Conservation (phyloP, 257 asterid genomes). For the Perilla frutescens region DNA sequence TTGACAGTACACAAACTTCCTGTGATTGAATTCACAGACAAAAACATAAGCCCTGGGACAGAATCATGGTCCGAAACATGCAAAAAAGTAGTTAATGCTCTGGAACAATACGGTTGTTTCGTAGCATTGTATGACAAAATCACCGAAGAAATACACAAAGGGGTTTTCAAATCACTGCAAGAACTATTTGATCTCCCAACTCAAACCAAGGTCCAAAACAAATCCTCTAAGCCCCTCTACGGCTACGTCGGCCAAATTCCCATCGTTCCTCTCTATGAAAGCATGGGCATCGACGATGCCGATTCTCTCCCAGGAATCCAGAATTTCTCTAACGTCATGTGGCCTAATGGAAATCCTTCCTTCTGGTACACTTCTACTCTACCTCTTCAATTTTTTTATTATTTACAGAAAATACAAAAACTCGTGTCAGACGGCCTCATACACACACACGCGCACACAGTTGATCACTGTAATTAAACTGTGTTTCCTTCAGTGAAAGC, state of each 20-base stretch:
- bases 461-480: no score
- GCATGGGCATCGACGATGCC: slow-evolving; percentile 82
- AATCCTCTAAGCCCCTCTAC: slow-evolving; percentile 65
- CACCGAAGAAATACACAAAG: slow-evolving; percentile 43
- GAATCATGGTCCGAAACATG: slow-evolving; percentile 53
- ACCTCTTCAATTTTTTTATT: not conserved
- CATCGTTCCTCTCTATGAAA: slow-evolving; percentile 69
- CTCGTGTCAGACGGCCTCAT: no score
- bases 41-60: slow-evolving; percentile 49
- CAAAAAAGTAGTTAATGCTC: slow-evolving; percentile 50
- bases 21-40: slow-evolving; percentile 49
- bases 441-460: no score
- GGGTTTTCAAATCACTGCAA: slow-evolving; percentile 44
- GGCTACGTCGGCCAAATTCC: slow-evolving; percentile 85
- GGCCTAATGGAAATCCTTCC: slow-evolving; percentile 62
- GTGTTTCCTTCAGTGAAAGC: slow-evolving; percentile 38
- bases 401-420: no score
- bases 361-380: slow-evolving; percentile 48
- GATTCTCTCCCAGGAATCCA: slow-evolving; percentile 54
- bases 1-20: slow-evolving; percentile 50
- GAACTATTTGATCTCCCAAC: slow-evolving; percentile 67
- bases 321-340: slow-evolving; percentile 58
- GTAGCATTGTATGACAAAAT: slow-evolving; percentile 58
- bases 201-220: slow-evolving; percentile 65
- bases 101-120: slow-evolving; percentile 76